Base-by-base conservation (phyloP, 768 basidiomycete species). In the Calocybe indica region DNA sequence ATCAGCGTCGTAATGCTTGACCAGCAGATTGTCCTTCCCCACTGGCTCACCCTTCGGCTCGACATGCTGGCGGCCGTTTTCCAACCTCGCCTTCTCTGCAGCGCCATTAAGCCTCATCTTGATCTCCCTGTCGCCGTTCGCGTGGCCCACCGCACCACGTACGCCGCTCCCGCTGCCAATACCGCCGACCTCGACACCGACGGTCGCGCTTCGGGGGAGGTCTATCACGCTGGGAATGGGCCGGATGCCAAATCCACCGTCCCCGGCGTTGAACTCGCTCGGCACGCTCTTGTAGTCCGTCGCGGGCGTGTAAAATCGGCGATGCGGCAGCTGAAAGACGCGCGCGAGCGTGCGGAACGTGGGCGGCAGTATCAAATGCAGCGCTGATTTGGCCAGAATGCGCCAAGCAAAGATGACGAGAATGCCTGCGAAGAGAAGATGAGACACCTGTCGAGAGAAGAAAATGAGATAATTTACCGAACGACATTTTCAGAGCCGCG, bases 241-340 rank as follows among this genome's bases (percentile, higher is more conserved):
- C 46, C 79, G 79, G 40, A 93, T 64, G 1, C 72, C 75, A 48
- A 65, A 72, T 38, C 65, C 63, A 22, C 22, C 22, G 22, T 22
- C 22, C 22, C 22, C 22, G 22, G 22, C 22, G 5, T 66, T 66
- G 54, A 74, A 72, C 51, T 83, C 80, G 32, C 76, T 67, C 0
- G 85, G 85, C 1, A 88, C 79, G 28, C 64, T 74, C 30, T 73
- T 75, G 63, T 96, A 96, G 55, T 93, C 92, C 56, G 92, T 92
- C 30, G 93, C 90, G 29, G 92, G 86, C 5, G 84, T 88, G 62
- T 98, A 96, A 67, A 91, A 92, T 11, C 91, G 75, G 7, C 95
- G 78, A 51, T 83, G 80, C 0, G 94, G 95, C 4, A 97, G 78
- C 6, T 71, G 71, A 58, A 90, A 76, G 35, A 79, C 71, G 29